Conservation (phyloP, 1,139 yeast genomes). For the Sugiyamaella novakii region DNA sequence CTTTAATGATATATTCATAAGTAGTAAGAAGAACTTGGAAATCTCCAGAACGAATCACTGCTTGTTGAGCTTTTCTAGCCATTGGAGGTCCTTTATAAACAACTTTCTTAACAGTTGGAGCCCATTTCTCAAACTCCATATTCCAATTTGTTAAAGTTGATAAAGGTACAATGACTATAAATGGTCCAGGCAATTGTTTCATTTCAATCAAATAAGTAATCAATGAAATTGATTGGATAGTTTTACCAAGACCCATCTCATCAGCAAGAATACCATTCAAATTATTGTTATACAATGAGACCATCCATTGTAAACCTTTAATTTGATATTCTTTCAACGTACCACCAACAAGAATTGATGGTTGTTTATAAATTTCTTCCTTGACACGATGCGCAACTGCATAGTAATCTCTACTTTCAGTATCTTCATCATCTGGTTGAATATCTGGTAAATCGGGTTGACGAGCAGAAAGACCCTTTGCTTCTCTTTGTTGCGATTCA, state of each 20-base stretch:
- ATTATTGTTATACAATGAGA: constrained; percentile 74
- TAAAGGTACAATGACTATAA: constrained; percentile 88
- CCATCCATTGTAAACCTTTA: constrained; percentile 93
- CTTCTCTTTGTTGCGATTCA: constrained; percentile 68
- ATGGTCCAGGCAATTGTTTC: constrained; percentile 67
- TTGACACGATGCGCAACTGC: constrained; percentile 89
- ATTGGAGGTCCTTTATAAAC: constrained; percentile 48
- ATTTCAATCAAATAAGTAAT: constrained; percentile 77
- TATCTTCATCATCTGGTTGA: constrained; percentile 32
- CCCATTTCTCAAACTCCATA: constrained; percentile 96
- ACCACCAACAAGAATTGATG: constrained; percentile 76
- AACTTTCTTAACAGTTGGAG: constrained; percentile 49
- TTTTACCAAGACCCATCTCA: constrained; percentile 97
- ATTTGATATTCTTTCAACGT: constrained; percentile 85
- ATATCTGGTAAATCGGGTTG: constrained; percentile 74
- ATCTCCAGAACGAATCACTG: constrained; percentile 72
- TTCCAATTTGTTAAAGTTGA: constrained; percentile 97
- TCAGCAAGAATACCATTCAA: constrained; percentile 95
- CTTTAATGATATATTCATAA: constrained; percentile 89
- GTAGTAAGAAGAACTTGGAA: constrained; percentile 92
- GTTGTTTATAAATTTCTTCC: constrained; percentile 79
- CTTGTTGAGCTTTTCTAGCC: constrained; percentile 76
- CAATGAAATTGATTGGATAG: constrained; percentile 91
- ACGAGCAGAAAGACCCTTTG: constrained; percentile 51
- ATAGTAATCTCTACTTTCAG: constrained; percentile 65